Evolutionary conservation across 805 yeast genomes (phyloP).

Genomic region (Candida railenensis): DNA sequence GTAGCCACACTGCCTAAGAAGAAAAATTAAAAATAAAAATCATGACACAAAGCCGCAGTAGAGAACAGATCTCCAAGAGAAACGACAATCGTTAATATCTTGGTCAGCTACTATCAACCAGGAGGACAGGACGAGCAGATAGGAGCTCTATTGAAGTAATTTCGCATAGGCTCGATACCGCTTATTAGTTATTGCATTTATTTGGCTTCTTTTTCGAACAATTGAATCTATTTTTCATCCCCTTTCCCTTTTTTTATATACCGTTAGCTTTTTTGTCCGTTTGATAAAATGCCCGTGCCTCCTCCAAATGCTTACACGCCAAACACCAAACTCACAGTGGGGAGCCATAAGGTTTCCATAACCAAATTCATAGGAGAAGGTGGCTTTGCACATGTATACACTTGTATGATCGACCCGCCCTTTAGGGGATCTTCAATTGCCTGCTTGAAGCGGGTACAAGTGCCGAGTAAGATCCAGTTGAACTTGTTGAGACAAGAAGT

Average conservation of each 20-base stretch:
- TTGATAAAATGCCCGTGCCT: conserved; percentile 35
- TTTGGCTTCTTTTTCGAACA: no score
- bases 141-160: no score
- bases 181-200: no score
- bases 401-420: conserved; percentile 61
- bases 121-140: no score
- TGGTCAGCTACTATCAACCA: no score
- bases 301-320: conserved; percentile 66
- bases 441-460: conserved; percentile 92
- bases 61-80: neutral
- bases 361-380: conserved; percentile 78
- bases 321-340: conserved; percentile 79
- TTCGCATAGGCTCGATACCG: no score
- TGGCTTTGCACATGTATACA: conserved; percentile 95
- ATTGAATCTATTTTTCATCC: neutral
- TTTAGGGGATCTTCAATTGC: conserved; percentile 55
- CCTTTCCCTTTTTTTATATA: neutral
- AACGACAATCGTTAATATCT: no score
- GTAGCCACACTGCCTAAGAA: neutral
- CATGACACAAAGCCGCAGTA: neutral
- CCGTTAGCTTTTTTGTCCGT: neutral
- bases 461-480: conserved; percentile 83
- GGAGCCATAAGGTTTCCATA: conserved; percentile 72
- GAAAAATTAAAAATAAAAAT: no score
- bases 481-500: conserved; percentile 89